Base-by-base conservation (phyloP, 2,329 filamentous ascomycete species). In the Atkinsonella hypoxylon region DNA sequence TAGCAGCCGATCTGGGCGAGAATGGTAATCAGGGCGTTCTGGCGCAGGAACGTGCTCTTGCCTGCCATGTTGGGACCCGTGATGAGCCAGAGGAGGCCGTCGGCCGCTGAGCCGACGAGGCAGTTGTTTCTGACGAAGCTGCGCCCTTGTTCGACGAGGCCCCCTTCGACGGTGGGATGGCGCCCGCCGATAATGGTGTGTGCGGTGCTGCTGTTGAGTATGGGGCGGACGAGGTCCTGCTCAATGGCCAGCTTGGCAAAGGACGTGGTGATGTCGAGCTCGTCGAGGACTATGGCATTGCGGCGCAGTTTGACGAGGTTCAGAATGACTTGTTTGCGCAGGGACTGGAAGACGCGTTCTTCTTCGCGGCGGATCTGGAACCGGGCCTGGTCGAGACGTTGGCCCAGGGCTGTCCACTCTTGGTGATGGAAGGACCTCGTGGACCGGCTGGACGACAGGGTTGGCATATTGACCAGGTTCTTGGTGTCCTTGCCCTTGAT, bases 21-120 rank as follows among this genome's bases (percentile, higher is more conserved):
- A 54, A 98, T 88, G 1, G 88, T 89, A 58, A 97, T 94, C 48
- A 98, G 76, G 2, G 93, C 93, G 66, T 95, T 97, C 61, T 98
- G 94, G 1, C 93, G 85, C 5, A 98, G 75, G 62, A 95, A 98
- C 0, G 93, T 98, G 64, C 85, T 91, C 70, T 98, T 98, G 45
- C 93, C 93, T 1, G 85, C 93, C 93, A 98, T 98, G 68, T 98
- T 98, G n/a, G 93, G 93, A 0, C 93, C 72, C 58, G 87, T 78
- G 78, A 91, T 71, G 65, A 79, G 60, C 83, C 83, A 72, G 69
- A 87, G 49, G 72, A 75, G 59, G 71, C 81, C 74, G 72, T 85
- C 68, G 76, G 38, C 83, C 64, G 55, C 78, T 66, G 69, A 81
- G n/a, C 86, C 86, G 2, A 96, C 76, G 38, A 86, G 74, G 66